Percentiles rank a stretch among this genome's conserved stretches.
Conservation (phyloP, 306 rosid species). For the Cicer cuneatum region DNA sequence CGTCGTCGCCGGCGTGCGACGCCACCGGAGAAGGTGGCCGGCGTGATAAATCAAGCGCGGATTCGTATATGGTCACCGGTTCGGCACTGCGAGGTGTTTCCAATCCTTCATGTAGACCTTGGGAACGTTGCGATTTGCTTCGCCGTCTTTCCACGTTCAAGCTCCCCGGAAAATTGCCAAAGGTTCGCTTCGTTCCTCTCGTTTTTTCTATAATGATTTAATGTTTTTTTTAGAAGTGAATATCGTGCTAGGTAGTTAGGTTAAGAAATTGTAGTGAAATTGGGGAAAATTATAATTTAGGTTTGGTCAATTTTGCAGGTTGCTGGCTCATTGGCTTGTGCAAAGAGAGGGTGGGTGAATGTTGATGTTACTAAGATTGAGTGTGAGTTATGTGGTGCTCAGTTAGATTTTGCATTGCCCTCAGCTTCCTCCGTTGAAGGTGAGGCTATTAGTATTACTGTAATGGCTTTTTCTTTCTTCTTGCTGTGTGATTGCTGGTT, state of each 20-base stretch:
- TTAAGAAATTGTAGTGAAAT: not conserved
- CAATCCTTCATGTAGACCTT: conserved; percentile 77
- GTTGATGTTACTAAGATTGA: conserved; percentile 72
- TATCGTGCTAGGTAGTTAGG: not conserved
- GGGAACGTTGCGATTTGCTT: conserved; percentile 95
- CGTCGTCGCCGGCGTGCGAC: conserved; percentile 76
- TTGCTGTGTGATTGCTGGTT: conserved; percentile 17
- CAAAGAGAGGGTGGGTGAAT: conserved; percentile 93
- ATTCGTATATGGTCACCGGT: conserved; percentile 63
- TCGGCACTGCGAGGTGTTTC: conserved; percentile 65
- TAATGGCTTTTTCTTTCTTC: not conserved
- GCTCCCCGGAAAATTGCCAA: conserved; percentile 80
- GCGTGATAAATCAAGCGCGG: conserved; percentile 68
- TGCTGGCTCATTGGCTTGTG: conserved; percentile 77
- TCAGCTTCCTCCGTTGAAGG: conserved; percentile 54
- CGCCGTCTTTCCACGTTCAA: conserved; percentile 93
- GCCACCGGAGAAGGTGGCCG: conserved; percentile 62
- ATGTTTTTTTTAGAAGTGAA: not conserved
- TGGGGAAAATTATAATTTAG: not conserved
- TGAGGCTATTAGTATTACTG: conserved; percentile 41
- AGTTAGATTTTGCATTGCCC: conserved; percentile 55
- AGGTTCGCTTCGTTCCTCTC: conserved; percentile 55
- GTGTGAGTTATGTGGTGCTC: conserved; percentile 79
- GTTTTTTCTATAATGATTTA: not conserved
- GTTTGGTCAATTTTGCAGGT: conserved; percentile 45